Base-by-base conservation (phyloP, 2,329 filamentous ascomycete species). In the Rhinocladiella similis region DNA sequence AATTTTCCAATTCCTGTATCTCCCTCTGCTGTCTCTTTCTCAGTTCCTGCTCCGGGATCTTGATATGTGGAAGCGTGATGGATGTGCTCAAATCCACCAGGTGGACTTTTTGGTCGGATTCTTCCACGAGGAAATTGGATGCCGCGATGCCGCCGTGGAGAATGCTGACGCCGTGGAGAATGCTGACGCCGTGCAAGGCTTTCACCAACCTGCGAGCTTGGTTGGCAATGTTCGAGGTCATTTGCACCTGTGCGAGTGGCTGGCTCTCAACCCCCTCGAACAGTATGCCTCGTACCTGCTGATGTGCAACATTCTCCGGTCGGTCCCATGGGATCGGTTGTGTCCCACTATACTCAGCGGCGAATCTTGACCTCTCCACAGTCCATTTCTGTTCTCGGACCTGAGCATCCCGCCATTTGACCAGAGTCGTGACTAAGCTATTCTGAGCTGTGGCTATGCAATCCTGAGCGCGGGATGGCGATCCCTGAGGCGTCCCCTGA, bases 321-420 rank as follows among this genome's bases (percentile, higher is more conserved):
- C 19, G 46, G 29, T 53, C 20, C 42, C 42, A 53, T 16, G 38
- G 39, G 13, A 16, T 36, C 14, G 50, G 50, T 16, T 53, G 43
- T 25, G 49, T 48, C 3, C 27, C 13, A n/a, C 27, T 7, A 33
- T 33, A 33, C 27, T 33, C 10, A 33, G 27, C 27, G 27, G 27
- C 51, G 41, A 54, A 49, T 54, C 42, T 47, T 51, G 33, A 54
- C 41, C 51, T 47, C 51, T 35, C 51, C 51, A 49, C 49, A 49
- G 33, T 36, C 51, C 51, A 54, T 54, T 49, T 54, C 19, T 19
- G 16, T 48, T 47, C 49, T 29, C 25, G 27, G 43, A 54, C 51
- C 51, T 54, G 33, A 49, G 51, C 41, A 54, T 22, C 41, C n/a
- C 13, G 41, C 43, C 16, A 25, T 33, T 47, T 35, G n/a, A 38